Base-by-base conservation (phyloP, 2,329 filamentous ascomycete genomes). In the Nannizzia gypsea region DNA sequence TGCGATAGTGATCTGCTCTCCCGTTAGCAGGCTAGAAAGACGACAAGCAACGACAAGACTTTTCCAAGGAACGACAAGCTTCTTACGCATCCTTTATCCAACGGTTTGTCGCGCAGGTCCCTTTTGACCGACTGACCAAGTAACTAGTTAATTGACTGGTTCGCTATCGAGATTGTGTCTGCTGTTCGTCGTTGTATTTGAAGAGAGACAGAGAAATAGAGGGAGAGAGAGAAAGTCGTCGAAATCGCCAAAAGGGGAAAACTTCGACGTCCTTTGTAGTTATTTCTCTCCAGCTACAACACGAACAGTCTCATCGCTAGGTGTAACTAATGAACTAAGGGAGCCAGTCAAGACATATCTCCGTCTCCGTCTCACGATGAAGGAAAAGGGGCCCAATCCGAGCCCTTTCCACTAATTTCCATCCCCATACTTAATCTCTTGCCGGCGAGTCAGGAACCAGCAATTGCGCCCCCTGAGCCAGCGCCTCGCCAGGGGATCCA, bases 1-100 rank as follows among this genome's bases (percentile, higher is more conserved):
- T 68, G 52, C 72, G 70, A 60, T 73, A 73, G 63, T 69, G 74
- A 64, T 76, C 74, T 77, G 58, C 8, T 28, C 11, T 9, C 28
- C 4, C 6, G 54, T 56, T 22, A 56, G 54, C 54, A 46, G 1
- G 48, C 17, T 13, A 13, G 3, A 17, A n/a, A 6, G 9, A 13
- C 44, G 11, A 28, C 22, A 52, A 31, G 48, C 42, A 46, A 46
- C 42, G 42, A 46, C 42, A 46, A 46, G 42, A 46, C 42, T 46
- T 46, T 42, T 46, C 42, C 42, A 46, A 46, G 42, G 42, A 46
- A 46, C n/a, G 42, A 46, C 20, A 46, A 46, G 42, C 42, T 46
- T 46, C 48, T 52, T 52, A 52, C 48, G 48, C 48, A 52, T 52
- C 20, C 20, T 46, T 6, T n/a, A 15, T n/a, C 38, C n/a, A 42